Conservation (phyloP, 148 eudicot species). For the Vaccinium macrocarpon region DNA sequence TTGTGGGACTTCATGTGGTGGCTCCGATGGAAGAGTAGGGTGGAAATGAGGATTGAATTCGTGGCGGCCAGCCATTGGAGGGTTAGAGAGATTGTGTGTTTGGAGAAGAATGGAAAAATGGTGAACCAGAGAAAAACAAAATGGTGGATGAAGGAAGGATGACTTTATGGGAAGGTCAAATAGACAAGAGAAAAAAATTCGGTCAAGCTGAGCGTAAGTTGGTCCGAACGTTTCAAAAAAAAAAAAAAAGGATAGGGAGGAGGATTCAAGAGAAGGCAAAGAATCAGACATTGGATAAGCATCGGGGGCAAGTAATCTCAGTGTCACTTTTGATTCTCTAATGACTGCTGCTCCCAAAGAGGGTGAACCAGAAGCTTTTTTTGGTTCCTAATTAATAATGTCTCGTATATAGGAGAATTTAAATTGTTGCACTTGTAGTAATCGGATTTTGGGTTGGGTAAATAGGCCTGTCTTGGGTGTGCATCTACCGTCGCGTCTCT, state of each 20-base stretch:
- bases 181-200: too few relatives aligned
- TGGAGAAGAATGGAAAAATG: neutral
- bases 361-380: neutral
- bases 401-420: neutral
- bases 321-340: constrained; percentile 18
- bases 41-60: constrained; percentile 70
- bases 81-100: neutral
- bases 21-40: constrained; percentile 15
- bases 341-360: neutral
- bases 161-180: constrained; percentile 16
- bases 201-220: too few relatives aligned
- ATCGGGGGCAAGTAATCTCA: constrained; percentile 64
- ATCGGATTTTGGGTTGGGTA: neutral
- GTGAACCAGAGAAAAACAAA: neutral
- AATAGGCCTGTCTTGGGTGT: too few relatives aligned
- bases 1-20: constrained; percentile 11
- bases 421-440: neutral
- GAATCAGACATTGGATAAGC: constrained; percentile 51
- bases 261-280: constrained; percentile 46
- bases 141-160: neutral
- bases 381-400: neutral
- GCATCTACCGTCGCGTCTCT: too few relatives aligned
- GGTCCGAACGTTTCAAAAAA: too few relatives aligned
- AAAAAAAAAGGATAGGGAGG: constrained; percentile 6
- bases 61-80: constrained; percentile 38